Base-by-base conservation (phyloP, 805 yeast species). In the Zygosaccharomyces pseudorouxii region DNA sequence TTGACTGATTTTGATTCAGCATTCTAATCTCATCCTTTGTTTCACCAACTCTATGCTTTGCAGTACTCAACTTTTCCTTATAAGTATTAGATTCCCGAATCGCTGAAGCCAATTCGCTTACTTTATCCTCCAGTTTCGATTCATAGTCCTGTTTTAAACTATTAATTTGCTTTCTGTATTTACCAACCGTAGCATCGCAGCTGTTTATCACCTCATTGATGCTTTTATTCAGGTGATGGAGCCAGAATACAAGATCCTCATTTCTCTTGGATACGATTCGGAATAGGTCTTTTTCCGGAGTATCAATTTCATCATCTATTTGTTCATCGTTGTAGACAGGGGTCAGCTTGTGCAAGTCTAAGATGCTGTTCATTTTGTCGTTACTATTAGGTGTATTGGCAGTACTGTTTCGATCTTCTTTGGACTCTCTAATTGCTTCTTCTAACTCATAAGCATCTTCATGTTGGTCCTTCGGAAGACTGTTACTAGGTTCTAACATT, bases 1-100 rank as follows among this genome's bases (percentile, higher is more conserved):
- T 53, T 14, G 54, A 55, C 45, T 61, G 63, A 44, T 63, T 64
- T 42, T 64, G 60, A 20, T 56, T 60, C 16, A 60, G 43, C 61
- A 62, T 57, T 23, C 55, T 55, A 11, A 64, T 49, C 48, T 64
- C 69, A 50, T 60, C 58, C 27, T 51, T 52, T 6, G 49, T 27
- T 43, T 60, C 64, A 20, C 50, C 49, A 7, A 58, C 37, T 39
- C 52, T 55, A 14, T 33, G 46, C 28, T 54, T 60, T n/a, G 59
- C 42, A 19, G 44, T 52, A 2, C 52, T 47, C 4, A 55, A 51
- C 33, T 42, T 53, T 10, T 48, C 52, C 25, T 40, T 51, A 2
- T 53, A 27, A 18, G 22, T 52, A 7, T 52, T 50, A 9, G 49
- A 51, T 38, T 57, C 63, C 9, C 20, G 22, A 11, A 35, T 33